phyloP scores from a whole-genome alignment of 2,329 filamentous ascomycete genomes.

The Fonsecaea erecta region DNA sequence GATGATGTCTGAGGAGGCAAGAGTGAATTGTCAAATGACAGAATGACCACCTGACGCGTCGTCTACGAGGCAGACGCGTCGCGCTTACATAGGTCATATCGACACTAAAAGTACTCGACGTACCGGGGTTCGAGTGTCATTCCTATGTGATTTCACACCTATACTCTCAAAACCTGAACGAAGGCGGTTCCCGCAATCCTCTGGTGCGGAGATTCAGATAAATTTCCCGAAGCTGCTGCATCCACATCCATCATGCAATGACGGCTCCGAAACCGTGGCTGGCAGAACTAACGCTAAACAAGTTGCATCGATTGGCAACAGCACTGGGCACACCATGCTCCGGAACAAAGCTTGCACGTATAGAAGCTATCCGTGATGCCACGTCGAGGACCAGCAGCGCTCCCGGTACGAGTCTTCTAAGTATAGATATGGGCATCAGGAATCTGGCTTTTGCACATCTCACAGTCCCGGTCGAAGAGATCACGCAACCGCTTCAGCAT shows the following conservation, averaged over 20 bases:
- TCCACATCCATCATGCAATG: background rate
- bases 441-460: slow-evolving; percentile 78
- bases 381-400: slow-evolving; percentile 36
- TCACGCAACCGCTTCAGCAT: background rate
- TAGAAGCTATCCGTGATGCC: slow-evolving; percentile 55
- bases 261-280: slow-evolving; percentile 40
- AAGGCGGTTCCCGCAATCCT: background rate
- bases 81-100: background rate
- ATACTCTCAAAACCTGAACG: background rate
- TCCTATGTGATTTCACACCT: background rate
- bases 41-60: background rate
- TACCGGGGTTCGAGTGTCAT: background rate
- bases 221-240: background rate
- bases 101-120: background rate
- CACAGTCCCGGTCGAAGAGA: slow-evolving; percentile 17
- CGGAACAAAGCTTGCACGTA: slow-evolving; percentile 64
- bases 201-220: background rate
- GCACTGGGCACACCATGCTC: slow-evolving; percentile 63
- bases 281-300: slow-evolving; percentile 53
- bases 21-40: background rate
- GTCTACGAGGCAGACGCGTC: too few relatives aligned
- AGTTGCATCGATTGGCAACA: slow-evolving; percentile 64
- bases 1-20: background rate
- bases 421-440: slow-evolving; percentile 82
- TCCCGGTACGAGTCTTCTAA: slow-evolving; percentile 62